phyloP scores from a whole-genome alignment of 2,329 filamentous ascomycete genomes.

The Penicillium crustosum region DNA sequence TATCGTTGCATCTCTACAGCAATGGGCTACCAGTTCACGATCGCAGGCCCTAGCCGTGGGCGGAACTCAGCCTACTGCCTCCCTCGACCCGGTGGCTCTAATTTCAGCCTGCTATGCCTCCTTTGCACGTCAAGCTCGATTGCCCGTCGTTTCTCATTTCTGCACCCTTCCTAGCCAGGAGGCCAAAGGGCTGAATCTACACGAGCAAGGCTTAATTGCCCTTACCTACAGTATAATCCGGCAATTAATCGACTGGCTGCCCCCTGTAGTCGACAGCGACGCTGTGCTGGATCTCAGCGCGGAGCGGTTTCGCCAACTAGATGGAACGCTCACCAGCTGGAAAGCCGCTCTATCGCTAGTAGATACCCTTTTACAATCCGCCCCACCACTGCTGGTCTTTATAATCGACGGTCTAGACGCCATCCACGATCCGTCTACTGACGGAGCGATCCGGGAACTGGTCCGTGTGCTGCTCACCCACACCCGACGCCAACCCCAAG shows the following conservation, averaged over 20 bases:
- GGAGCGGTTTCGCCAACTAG: conserved; percentile 36
- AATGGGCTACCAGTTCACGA: conserved; percentile 36
- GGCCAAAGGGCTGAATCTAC: conserved; percentile 24
- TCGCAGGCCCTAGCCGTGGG: conserved; percentile 38
- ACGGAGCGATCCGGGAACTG: conserved; percentile 34
- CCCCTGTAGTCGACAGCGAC: conserved; percentile 38
- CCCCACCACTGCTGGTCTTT: conserved; percentile 38
- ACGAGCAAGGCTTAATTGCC: conserved; percentile 36
- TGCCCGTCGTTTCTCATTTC: conserved; percentile 41
- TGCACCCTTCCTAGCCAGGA: conserved; percentile 30
- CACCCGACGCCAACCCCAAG: conserved; percentile 27
- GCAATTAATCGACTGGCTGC: conserved; percentile 39
- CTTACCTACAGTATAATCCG: conserved; percentile 42
- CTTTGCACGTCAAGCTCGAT: conserved; percentile 30
- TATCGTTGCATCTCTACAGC: conserved; percentile 31
- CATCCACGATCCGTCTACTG: conserved; percentile 35
- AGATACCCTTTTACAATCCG: conserved; percentile 36
- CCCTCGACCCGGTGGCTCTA: conserved; percentile 30
- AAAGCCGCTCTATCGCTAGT: conserved; percentile 38
- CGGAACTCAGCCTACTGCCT: conserved; percentile 27
- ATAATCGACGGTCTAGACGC: conserved; percentile 39
- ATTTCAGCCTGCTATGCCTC: conserved; percentile 38
- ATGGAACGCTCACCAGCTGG: conserved; percentile 38
- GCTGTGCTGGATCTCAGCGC: conserved; percentile 35
- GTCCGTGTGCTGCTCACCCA: conserved; percentile 37